Evolutionary conservation across 768 basidiomycete species (phyloP), one percentile per base, ranked within the genome.

Genomic region (Lactarius quietus): DNA sequence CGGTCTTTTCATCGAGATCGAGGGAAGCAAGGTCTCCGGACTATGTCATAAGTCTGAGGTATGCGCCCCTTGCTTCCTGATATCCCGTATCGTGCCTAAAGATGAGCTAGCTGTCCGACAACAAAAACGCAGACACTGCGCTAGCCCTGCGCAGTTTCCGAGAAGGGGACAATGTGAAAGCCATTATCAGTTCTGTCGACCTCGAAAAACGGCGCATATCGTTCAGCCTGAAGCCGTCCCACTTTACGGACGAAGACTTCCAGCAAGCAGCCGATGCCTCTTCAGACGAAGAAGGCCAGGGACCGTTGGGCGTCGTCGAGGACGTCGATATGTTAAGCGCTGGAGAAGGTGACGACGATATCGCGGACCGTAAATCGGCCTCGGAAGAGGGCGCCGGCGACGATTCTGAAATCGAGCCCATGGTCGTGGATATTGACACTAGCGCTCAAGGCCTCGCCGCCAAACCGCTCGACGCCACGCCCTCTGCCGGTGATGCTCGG

Each of bases 1-100:
- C 69, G 96, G 96, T 17, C 80, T 97, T n/a, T 98, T 98, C 77
- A 85, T 99, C 63, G 85, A 88, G 73, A 89, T 98, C 41, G 84
- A 90, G n/a, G 89, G 84, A 20, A 88, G 92, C 0, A 90, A 88
- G 72, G 79, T 98, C 57, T 87, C 83, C 66, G 96, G 96, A 6
- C 81, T 99, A 14, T 99, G 96, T 74, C 96, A 98, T 75, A 95
- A 94, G 75, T 92, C 93, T 12, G 84, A 98, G 83, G 93, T 89
- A 70, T 59, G 81, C 73, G n/a, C 17, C 8, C 26, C 28, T 35
- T 10, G 12, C 26, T 20, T 36, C 36, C 18, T 26, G 8, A 5
- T 10, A 5, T 43, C 36, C 8, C 15, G 26, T 35, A 52, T 23
- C 28, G 43, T 58, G 28, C 58, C 62, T 23, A 57, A 57, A 39